Base-by-base conservation (phyloP, 2,329 filamentous ascomycete genomes). In the Colletotrichum tabaci region DNA sequence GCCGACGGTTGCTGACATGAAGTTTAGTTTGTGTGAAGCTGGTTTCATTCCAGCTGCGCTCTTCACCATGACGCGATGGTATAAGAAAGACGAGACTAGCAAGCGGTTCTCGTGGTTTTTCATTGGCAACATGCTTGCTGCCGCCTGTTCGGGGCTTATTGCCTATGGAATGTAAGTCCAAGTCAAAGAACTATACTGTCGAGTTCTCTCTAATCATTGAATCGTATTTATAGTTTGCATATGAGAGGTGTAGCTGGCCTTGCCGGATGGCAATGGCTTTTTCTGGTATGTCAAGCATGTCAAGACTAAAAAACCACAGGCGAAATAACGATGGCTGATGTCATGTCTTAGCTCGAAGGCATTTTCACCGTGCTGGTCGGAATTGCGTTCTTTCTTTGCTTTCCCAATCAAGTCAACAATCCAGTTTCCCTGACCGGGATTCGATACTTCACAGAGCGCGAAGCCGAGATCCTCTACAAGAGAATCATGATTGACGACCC, bases 11-110 rank as follows among this genome's bases (percentile, higher is more conserved):
- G n/a, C 30, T 30, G 30, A 30, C 30, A 30, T 30, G 26, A 5
- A 4, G 7, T 52, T 12, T 35, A 71, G 68, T 26, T 61, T 69
- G 6, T 73, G 62, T 16, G 84, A 86, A 66, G 81, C 82, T 1
- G 84, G 84, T 2, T 85, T 85, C 69, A 86, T 85, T 56, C 85
- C 84, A 3, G 85, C 83, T 1, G 83, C 83, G 8, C 77, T 87
- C 2, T 87, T 82, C 76, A 86, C 85, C 0, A 81, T 87, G 1
- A 86, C 84, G 0, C 79, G 81, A 2, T 87, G 84, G 84, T 87
- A 87, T 67, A 87, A 84, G 38, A 80, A 80, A 4, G 78, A 80
- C 9, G 84, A 87, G 71, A 85, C 82, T 0, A 84, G 82, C 60
- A 85, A 84, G 74, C 77, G 85, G 2, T 84, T 86, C 63, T 81